phyloP scores from a whole-genome alignment of 345 rosid species.

The Aurinia saxatilis region DNA sequence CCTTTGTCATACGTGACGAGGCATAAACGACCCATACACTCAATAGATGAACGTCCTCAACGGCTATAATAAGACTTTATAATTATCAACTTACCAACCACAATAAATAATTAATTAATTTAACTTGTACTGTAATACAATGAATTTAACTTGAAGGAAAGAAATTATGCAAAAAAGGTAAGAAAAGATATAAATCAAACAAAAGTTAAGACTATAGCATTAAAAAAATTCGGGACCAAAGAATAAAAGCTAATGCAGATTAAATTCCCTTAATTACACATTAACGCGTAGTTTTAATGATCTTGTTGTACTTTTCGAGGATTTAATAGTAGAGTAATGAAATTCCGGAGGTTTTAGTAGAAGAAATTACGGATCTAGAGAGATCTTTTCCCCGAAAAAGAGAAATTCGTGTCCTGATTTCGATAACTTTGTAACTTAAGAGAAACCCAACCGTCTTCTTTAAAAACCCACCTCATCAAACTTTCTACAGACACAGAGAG shows the following conservation, averaged over 20 bases:
- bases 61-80: neutral
- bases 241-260: neutral
- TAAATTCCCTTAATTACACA: neutral
- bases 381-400: conserved; percentile 6
- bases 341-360: neutral
- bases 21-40: neutral
- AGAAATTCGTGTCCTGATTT: neutral
- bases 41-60: neutral
- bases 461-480: neutral
- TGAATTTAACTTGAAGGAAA: too few relatives aligned
- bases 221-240: neutral
- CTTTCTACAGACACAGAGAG: conserved; percentile 5
- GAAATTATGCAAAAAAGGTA: too few relatives aligned
- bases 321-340: neutral
- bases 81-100: neutral
- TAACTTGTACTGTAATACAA: too few relatives aligned
- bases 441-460: neutral
- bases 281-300: too few relatives aligned
- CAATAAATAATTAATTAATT: neutral
- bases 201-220: too few relatives aligned
- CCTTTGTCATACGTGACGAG: neutral
- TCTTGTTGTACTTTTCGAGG: too few relatives aligned
- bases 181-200: too few relatives aligned
- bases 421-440: neutral
- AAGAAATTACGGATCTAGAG: conserved; percentile 14